Conservation (phyloP, 1,139 yeast genomes). For the Protomyces gravidus region DNA sequence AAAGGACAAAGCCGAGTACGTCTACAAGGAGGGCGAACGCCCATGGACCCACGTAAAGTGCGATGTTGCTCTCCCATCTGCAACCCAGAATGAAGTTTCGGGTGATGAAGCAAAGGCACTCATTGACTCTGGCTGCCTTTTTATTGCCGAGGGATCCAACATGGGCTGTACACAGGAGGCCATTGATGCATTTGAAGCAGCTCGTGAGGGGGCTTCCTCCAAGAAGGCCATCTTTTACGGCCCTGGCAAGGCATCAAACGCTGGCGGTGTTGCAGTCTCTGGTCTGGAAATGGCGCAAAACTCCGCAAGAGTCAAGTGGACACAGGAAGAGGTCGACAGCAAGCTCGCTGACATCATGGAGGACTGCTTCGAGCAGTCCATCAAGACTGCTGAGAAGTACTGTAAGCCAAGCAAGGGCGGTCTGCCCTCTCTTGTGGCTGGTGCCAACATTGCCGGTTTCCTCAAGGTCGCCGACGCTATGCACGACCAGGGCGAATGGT, state of each 20-base stretch:
- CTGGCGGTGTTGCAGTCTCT: conserved; percentile 99
- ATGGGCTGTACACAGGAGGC: conserved; percentile 99
- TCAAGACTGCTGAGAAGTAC: conserved; percentile 77
- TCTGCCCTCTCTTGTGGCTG: conserved; percentile 91
- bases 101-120: conserved; percentile 95
- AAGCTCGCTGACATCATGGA: conserved; percentile 88
- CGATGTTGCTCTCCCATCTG: conserved; percentile 96
- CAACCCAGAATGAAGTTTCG: conserved; percentile 96
- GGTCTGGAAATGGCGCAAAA: conserved; percentile 99
- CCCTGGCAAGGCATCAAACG: conserved; percentile 98
- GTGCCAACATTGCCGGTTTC: conserved; percentile 99
- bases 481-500: conserved; percentile 92
- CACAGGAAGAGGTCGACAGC: conserved; percentile 79
- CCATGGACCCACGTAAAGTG: conserved; percentile 92
- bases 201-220: conserved; percentile 30
- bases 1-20: conserved; percentile 41
- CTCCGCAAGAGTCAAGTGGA: conserved; percentile 88
- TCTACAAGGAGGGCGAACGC: conserved; percentile 87
- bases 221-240: conserved; percentile 82
- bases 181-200: conserved; percentile 82
- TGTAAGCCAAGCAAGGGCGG: conserved; percentile 61
- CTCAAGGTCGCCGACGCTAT: conserved; percentile 97
- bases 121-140: conserved; percentile 86
- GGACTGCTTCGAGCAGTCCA: conserved; percentile 88
- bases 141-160: conserved; percentile 97